phyloP scores from a whole-genome alignment of 1,284 basidiomycete species.

The Malassezia dermatis region DNA sequence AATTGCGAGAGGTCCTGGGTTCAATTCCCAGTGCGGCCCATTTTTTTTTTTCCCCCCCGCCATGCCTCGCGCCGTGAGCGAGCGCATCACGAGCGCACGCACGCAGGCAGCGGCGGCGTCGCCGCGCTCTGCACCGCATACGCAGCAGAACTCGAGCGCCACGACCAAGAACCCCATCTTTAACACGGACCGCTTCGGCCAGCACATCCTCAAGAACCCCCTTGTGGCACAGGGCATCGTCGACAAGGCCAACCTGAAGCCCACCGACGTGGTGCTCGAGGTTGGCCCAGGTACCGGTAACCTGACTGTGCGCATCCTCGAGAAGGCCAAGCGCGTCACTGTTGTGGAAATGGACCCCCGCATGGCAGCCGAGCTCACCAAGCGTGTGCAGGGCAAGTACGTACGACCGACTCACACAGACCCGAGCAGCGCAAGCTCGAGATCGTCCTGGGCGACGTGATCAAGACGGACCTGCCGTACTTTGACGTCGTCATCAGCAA shows the following conservation, averaged over 20 bases:
- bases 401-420: constrained; percentile 55
- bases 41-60: constrained; percentile 13
- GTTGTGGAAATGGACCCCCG: constrained; percentile 98
- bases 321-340: constrained; percentile 81
- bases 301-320: constrained; percentile 82
- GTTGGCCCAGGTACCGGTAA: constrained; percentile 98
- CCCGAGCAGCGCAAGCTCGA: constrained; percentile 89
- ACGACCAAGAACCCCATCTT: constrained; percentile 47
- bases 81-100: constrained; percentile 67
- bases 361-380: constrained; percentile 94
- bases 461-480: constrained; percentile 90
- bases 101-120: constrained; percentile 55
- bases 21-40: constrained; percentile 23
- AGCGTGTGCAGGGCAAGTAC: constrained; percentile 95
- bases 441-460: constrained; percentile 89
- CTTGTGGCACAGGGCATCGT: constrained; percentile 63
- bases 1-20: constrained; percentile 22
- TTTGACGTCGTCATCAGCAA: constrained; percentile 99
- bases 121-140: constrained; percentile 49
- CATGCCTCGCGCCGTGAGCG: constrained; percentile 85
- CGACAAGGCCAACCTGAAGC: constrained; percentile 74
- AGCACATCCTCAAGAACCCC: constrained; percentile 94
- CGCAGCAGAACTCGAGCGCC: constrained; percentile 30
- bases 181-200: constrained; percentile 85
- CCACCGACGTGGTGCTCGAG: constrained; percentile 90